Conservation (phyloP, 208 protist species). For the Strigomonas galati region DNA sequence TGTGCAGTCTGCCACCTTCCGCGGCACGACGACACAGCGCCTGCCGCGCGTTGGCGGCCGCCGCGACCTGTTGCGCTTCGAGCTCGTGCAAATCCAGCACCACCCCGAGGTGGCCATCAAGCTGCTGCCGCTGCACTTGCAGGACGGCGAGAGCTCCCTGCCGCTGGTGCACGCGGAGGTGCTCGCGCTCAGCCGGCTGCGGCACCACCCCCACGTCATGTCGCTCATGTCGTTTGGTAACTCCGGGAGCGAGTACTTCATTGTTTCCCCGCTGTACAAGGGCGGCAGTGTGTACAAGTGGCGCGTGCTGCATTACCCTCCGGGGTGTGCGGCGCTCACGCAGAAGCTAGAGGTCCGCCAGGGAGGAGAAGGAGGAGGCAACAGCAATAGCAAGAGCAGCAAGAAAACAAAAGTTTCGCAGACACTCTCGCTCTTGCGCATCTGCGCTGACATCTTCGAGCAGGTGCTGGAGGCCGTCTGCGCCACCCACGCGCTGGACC, state of each 20-base stretch:
- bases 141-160: conserved; percentile 46
- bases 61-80: conserved; percentile 20
- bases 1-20: conserved; percentile 27
- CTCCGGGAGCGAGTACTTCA: conserved; percentile 58
- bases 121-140: conserved; percentile 49
- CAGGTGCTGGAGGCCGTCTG: conserved; percentile 68
- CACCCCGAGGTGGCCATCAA: conserved; percentile 52
- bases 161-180: conserved; percentile 70
- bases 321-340: conserved; percentile 46
- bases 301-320: conserved; percentile 49
- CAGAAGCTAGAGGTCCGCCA: conserved; percentile 10
- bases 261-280: conserved; percentile 67
- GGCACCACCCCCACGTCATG: conserved; percentile 58
- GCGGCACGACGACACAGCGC: background rate
- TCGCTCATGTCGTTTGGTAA: conserved; percentile 62
- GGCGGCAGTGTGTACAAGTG: conserved; percentile 61
- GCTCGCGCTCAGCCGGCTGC: conserved; percentile 55
- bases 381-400: conserved; percentile 6
- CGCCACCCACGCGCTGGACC: conserved; percentile 48
- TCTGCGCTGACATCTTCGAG: conserved; percentile 55
- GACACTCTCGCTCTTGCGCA: conserved; percentile 32
- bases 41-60: conserved; percentile 11
- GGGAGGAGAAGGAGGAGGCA: conserved; percentile 11
- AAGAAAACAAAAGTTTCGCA: conserved; percentile 1
- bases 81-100: conserved; percentile 15